phyloP scores from a whole-genome alignment of 768 basidiomycete species.

The Trametes punicea region DNA sequence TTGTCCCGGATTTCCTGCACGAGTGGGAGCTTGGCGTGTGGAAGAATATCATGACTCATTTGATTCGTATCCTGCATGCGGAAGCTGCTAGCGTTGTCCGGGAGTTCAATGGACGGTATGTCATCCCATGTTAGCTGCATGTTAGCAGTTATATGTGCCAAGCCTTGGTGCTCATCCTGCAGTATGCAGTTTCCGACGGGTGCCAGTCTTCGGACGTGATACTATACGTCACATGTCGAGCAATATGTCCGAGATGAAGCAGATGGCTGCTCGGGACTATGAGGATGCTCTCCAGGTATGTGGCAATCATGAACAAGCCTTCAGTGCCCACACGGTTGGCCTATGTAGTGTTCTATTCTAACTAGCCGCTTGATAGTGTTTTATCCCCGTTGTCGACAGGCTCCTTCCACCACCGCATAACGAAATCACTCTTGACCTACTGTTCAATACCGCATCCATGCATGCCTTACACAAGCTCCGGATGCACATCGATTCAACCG shows the following conservation, averaged over 20 bases:
- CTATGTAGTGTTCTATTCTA: neutral
- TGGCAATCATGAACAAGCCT: neutral
- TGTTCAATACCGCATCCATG: neutral
- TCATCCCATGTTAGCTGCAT: neutral
- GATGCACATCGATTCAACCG: neutral
- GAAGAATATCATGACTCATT: slow-evolving; percentile 36
- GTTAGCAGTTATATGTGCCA: neutral
- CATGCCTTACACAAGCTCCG: neutral
- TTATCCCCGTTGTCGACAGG: slow-evolving; percentile 7
- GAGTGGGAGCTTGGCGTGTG: slow-evolving; percentile 41
- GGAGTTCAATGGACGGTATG: slow-evolving; percentile 19
- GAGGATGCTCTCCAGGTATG: slow-evolving; percentile 24
- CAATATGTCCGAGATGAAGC: slow-evolving; percentile 25
- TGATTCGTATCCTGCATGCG: slow-evolving; percentile 32
- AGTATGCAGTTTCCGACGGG: slow-evolving; percentile 21
- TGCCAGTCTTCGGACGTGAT: slow-evolving; percentile 26
- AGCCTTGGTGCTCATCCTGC: neutral
- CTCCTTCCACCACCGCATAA: neutral
- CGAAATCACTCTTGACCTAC: neutral
- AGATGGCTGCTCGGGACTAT: slow-evolving; percentile 28
- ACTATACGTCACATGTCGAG: slow-evolving; percentile 26
- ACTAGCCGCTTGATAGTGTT: neutral
- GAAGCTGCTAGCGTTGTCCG: neutral
- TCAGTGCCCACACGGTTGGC: neutral
- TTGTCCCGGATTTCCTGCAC: slow-evolving; percentile 38